phyloP scores from a whole-genome alignment of 495 filamentous ascomycete species.

The Friedmanniomyces endolithicus region DNA sequence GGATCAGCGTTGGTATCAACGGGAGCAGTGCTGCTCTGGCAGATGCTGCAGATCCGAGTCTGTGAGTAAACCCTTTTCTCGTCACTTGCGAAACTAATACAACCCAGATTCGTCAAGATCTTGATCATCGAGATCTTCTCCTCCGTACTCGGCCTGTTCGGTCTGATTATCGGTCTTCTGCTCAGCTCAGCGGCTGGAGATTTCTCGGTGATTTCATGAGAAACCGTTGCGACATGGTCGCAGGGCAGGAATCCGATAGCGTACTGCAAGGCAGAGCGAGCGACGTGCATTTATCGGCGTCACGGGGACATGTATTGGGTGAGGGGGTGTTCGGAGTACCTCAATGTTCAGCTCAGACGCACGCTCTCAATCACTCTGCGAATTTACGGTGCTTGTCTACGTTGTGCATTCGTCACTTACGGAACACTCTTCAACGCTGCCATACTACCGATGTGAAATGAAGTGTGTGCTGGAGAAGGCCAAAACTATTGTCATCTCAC shows the following conservation, averaged over 20 bases:
- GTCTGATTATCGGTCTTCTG: constrained; percentile 85
- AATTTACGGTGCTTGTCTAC: no score
- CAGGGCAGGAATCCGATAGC: not conserved
- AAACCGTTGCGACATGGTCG: not conserved
- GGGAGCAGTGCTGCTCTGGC: constrained; percentile 92
- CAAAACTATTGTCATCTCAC: no score
- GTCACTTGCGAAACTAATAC: not conserved
- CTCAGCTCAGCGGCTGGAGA: constrained; percentile 68
- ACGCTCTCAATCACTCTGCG: no score
- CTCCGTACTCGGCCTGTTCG: constrained; percentile 94
- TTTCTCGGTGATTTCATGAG: constrained; percentile 35
- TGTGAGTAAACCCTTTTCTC: constrained; percentile 49
- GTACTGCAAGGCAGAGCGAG: no score
- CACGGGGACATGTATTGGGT: no score
- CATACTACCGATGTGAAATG: no score
- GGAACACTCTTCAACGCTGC: no score
- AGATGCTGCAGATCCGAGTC: constrained; percentile 81
- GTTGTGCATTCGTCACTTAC: no score
- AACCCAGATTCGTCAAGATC: constrained; percentile 83
- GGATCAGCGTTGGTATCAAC: constrained; percentile 94
- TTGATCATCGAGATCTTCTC: constrained; percentile 99
- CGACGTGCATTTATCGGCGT: no score
- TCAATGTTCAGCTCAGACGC: no score
- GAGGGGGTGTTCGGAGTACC: no score
- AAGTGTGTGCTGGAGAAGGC: no score